phyloP scores from a whole-genome alignment of 2,329 filamentous ascomycete genomes.

The Claviceps capensis region DNA sequence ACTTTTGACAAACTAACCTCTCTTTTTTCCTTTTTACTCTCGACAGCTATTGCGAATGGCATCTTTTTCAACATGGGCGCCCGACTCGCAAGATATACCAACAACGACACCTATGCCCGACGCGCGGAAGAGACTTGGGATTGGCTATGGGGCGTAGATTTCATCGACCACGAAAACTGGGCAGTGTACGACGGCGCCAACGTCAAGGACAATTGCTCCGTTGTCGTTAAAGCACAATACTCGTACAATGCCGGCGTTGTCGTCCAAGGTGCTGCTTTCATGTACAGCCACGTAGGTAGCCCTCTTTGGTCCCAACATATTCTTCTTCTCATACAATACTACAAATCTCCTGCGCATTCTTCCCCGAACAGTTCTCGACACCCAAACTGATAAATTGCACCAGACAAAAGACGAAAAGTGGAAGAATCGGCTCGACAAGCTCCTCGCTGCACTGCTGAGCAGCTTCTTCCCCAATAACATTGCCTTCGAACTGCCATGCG shows the following conservation, averaged over 20 bases:
- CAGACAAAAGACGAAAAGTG: slow-evolving; percentile 7
- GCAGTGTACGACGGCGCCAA: slow-evolving; percentile 52
- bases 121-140: slow-evolving; percentile 49
- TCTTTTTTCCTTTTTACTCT: background rate
- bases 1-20: too few species aligned
- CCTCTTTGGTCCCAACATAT: too few species aligned
- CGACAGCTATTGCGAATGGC: slow-evolving; percentile 43
- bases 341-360: background rate
- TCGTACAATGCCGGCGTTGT: slow-evolving; percentile 52
- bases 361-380: background rate
- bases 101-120: slow-evolving; percentile 48
- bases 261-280: slow-evolving; percentile 48
- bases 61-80: slow-evolving; percentile 52
- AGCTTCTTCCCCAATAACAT: slow-evolving; percentile 43
- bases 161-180: slow-evolving; percentile 46
- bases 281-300: slow-evolving; percentile 49
- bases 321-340: background rate
- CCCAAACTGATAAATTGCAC: slow-evolving; percentile 23
- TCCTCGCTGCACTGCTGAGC: slow-evolving; percentile 34
- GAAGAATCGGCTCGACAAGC: slow-evolving; percentile 30
- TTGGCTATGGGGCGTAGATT: slow-evolving; percentile 31
- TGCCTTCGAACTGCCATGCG: slow-evolving; percentile 55
- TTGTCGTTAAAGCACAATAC: slow-evolving; percentile 48
- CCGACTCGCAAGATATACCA: slow-evolving; percentile 59
- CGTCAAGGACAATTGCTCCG: slow-evolving; percentile 42